Conservation (phyloP, 2,329 filamentous ascomycete species). For the Nakataea oryzae region DNA sequence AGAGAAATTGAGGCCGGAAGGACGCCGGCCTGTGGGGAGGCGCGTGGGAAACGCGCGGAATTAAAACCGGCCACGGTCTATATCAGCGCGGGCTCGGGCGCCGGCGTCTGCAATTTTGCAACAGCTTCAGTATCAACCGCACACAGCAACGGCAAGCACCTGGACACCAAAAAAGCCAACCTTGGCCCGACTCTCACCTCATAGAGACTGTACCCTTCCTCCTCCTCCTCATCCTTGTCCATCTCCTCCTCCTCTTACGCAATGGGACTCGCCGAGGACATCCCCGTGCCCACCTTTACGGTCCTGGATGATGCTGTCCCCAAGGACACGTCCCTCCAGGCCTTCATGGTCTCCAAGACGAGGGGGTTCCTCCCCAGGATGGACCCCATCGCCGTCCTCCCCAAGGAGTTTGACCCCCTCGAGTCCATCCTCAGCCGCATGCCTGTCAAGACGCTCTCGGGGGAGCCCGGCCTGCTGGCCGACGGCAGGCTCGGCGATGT, state of each 20-base stretch:
- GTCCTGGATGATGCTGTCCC: conserved; percentile 55
- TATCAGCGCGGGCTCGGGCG: conserved; percentile 25
- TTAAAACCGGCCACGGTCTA: conserved; percentile 37
- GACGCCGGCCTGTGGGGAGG: neutral
- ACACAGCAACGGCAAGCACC: neutral
- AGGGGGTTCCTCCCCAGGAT: conserved; percentile 65
- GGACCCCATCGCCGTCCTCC: conserved; percentile 53
- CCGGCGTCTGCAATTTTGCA: conserved; percentile 6
- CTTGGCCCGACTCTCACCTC: neutral
- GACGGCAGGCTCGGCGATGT: conserved; percentile 62
- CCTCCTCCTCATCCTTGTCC: neutral
- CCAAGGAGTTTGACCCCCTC: conserved; percentile 61
- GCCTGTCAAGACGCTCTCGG: conserved; percentile 67
- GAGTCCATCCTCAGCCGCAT: conserved; percentile 65
- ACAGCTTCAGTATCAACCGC: neutral
- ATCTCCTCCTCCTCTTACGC: conserved; percentile 7
- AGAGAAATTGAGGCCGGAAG: conserved; percentile 4
- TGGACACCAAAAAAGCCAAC: neutral
- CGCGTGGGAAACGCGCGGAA: conserved; percentile 26
- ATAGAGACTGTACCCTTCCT: neutral
- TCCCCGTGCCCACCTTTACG: conserved; percentile 30
- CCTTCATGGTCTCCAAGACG: conserved; percentile 71
- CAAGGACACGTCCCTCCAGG: conserved; percentile 51
- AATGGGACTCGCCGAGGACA: conserved; percentile 30
- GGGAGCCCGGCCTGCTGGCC: conserved; percentile 68